phyloP scores from a whole-genome alignment of 805 yeast genomes.

The Teunomyces barrocoloradensis region DNA sequence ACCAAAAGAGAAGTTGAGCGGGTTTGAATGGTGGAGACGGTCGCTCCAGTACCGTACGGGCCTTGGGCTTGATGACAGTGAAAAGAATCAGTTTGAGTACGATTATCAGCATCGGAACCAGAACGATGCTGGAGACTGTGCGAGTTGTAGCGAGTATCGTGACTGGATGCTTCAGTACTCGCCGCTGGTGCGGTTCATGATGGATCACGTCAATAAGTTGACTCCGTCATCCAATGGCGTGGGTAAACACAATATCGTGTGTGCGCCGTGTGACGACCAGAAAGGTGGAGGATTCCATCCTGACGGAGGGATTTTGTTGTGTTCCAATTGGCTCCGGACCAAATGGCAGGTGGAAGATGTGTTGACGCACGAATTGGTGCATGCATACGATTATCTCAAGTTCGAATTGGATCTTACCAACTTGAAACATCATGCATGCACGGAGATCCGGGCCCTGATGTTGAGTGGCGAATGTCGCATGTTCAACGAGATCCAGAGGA shows the following conservation, averaged over 20 bases:
- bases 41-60: constrained; percentile 71
- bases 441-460: constrained; percentile 91
- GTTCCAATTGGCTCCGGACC: constrained; percentile 75
- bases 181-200: constrained; percentile 85
- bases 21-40: constrained; percentile 82
- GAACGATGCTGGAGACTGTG: constrained; percentile 53
- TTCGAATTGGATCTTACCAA: constrained; percentile 85
- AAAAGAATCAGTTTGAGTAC: constrained; percentile 52
- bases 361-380: constrained; percentile 87
- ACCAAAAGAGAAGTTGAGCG: constrained; percentile 33
- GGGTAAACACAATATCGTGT: constrained; percentile 54
- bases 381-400: constrained; percentile 86
- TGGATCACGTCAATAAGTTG: constrained; percentile 71
- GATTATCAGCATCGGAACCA: constrained; percentile 47
- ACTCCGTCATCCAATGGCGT: constrained; percentile 33
- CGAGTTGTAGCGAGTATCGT: constrained; percentile 66
- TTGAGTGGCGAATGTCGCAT: constrained; percentile 94
- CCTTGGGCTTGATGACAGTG: constrained; percentile 55
- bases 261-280: constrained; percentile 82
- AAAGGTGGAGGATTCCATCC: constrained; percentile 93
- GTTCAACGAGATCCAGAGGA: constrained; percentile 71
- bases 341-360: constrained; percentile 88
- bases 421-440: constrained; percentile 91
- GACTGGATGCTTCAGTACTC: constrained; percentile 79
- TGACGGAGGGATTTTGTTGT: constrained; percentile 76